Evolutionary conservation across 2,329 filamentous ascomycete species (phyloP).

Genomic region (Hypoxylon sp.): DNA sequence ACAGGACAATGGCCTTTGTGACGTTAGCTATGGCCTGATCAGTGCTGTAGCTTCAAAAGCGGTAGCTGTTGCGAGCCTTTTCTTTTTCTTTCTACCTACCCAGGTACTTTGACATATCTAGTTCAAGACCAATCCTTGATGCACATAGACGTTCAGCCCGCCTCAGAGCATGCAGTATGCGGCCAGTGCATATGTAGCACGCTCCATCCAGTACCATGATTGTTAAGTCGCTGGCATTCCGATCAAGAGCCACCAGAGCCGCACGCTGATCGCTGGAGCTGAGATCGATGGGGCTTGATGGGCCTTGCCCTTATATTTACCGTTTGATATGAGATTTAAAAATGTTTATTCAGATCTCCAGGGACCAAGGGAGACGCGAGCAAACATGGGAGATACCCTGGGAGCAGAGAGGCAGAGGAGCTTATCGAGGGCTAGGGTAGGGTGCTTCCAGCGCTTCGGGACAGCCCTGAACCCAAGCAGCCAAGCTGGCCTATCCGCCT

Average conservation of each 20-base stretch:
- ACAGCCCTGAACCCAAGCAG: conserved; percentile 22
- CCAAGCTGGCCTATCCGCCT: too few species aligned
- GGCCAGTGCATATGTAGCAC: conserved; percentile 14
- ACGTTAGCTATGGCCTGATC: conserved; percentile 13
- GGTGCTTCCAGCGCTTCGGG: conserved; percentile 31
- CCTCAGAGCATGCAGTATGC: conserved; percentile 12
- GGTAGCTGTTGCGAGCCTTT: conserved; percentile 12
- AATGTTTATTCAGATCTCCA: conserved; percentile 21
- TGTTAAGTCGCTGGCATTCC: neutral
- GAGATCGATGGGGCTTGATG: neutral
- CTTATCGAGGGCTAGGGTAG: conserved; percentile 23
- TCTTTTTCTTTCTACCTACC: neutral
- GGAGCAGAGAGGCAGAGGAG: too few species aligned
- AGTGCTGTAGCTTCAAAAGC: neutral
- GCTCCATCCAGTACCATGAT: conserved; percentile 4
- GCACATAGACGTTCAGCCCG: neutral
- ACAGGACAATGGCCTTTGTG: neutral
- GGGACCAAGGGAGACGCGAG: conserved; percentile 5
- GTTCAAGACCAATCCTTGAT: neutral
- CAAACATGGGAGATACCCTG: conserved; percentile 22
- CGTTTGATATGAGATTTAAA: too few species aligned
- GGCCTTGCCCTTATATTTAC: neutral
- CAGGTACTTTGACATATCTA: neutral
- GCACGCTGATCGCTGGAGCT: neutral
- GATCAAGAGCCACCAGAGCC: neutral